Evolutionary conservation across 2,329 filamentous ascomycete genomes (phyloP).

Genomic region (Fusarium lateritium): DNA sequence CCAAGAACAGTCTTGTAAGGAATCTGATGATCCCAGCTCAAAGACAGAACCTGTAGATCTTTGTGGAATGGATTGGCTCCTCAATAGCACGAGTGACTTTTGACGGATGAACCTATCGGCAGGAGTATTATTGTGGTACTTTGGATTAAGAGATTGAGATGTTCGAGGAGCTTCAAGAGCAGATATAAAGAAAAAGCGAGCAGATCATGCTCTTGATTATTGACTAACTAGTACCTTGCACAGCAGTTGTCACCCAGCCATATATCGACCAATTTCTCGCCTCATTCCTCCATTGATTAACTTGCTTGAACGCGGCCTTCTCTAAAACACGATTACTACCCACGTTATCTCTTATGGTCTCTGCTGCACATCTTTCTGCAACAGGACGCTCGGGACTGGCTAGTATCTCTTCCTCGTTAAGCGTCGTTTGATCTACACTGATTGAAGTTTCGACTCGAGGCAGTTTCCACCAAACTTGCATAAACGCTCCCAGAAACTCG

Average conservation of each 20-base stretch:
- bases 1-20: too few species aligned
- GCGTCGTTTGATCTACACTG: not conserved
- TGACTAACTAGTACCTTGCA: not conserved
- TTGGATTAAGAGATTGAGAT: too few species aligned
- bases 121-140: too few species aligned
- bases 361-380: not conserved
- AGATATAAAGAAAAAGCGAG: too few species aligned
- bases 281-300: slow-evolving; percentile 18
- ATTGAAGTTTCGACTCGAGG: not conserved
- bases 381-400: not conserved
- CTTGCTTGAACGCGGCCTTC: not conserved
- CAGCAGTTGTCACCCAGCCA: not conserved
- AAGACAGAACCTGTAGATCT: too few species aligned
- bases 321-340: slow-evolving; percentile 6
- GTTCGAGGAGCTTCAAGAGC: too few species aligned
- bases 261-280: slow-evolving; percentile 19
- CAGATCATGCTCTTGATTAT: too few species aligned
- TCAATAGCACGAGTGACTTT: too few species aligned
- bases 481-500: slow-evolving; percentile 2
- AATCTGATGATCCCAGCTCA: too few species aligned
- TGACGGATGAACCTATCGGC: too few species aligned
- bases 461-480: slow-evolving; percentile 13
- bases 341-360: slow-evolving; percentile 5
- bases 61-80: too few species aligned
- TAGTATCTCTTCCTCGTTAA: slow-evolving; percentile 1